These are phyloP conservation scores for Phaeosphaeria sp. DNA, from an alignment of 2,329 filamentous ascomycete species.

Conservation along the genomic window DNA sequence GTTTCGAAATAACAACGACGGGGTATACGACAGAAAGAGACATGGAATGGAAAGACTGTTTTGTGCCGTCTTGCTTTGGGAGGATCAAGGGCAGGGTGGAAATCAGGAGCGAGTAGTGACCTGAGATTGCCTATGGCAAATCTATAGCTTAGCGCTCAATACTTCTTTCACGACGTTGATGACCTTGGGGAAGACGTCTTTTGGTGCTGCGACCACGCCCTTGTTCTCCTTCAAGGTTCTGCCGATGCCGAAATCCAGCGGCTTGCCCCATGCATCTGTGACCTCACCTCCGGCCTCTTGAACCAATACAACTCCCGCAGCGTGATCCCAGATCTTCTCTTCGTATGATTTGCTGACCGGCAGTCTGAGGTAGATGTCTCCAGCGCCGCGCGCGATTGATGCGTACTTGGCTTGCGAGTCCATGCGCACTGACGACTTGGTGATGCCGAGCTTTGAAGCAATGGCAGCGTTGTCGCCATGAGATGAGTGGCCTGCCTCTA, in stretches of 20 bases:
- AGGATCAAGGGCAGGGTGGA: constrained; percentile 16
- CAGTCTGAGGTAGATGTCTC: constrained; percentile 91
- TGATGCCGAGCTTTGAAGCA: constrained; percentile 84
- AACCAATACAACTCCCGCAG: constrained; percentile 92
- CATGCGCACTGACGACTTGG: constrained; percentile 88
- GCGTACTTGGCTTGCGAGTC: constrained; percentile 99
- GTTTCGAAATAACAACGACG: constrained; percentile 16
- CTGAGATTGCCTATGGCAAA: background rate
- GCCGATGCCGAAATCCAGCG: constrained; percentile 84
- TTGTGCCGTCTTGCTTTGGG: constrained; percentile 14
- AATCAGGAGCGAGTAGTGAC: constrained; percentile 10
- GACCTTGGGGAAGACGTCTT: constrained; percentile 75
- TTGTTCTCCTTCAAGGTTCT: constrained; percentile 89
- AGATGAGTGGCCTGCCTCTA: constrained; percentile 89
- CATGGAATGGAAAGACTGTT: constrained; percentile 22
- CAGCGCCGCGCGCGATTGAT: constrained; percentile 90
- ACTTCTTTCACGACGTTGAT: constrained; percentile 84
- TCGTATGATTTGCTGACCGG: constrained; percentile 87
- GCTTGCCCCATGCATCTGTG: constrained; percentile 84
- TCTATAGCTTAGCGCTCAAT: constrained; percentile 53
- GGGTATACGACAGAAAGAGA: constrained; percentile 18
- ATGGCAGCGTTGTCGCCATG: constrained; percentile 89
- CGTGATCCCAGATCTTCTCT: constrained; percentile 99
- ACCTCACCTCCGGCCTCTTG: constrained; percentile 92
- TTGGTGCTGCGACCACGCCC: constrained; percentile 89